Conservation (phyloP, 2,329 filamentous ascomycete genomes). For the Penicillium sp. region DNA sequence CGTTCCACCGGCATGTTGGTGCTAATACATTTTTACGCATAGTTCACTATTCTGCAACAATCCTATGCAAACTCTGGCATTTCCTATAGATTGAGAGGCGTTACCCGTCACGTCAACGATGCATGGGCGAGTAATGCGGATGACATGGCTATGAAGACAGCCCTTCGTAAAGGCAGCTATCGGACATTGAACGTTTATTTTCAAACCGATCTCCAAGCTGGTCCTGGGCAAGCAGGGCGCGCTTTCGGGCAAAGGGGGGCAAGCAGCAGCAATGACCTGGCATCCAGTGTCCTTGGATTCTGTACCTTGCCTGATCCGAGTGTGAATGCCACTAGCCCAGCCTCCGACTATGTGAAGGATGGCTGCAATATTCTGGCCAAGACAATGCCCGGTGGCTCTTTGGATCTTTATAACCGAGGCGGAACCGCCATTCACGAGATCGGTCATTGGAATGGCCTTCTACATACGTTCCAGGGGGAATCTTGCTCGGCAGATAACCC, state of each 20-base stretch:
- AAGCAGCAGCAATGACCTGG: slow-evolving; percentile 13
- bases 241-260: slow-evolving; percentile 23
- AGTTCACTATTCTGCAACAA: slow-evolving; percentile 43
- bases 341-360: slow-evolving; percentile 47
- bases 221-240: slow-evolving; percentile 23
- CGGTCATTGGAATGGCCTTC: slow-evolving; percentile 47
- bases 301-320: slow-evolving; percentile 50
- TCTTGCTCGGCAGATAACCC: slow-evolving; percentile 33
- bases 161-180: slow-evolving; percentile 54
- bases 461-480: slow-evolving; percentile 45
- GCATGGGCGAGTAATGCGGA: slow-evolving; percentile 52
- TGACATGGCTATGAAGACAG: slow-evolving; percentile 51
- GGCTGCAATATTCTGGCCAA: slow-evolving; percentile 57
- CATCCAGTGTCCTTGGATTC: slow-evolving; percentile 48
- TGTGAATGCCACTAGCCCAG: slow-evolving; percentile 37
- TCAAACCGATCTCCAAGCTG: slow-evolving; percentile 50
- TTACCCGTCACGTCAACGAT: slow-evolving; percentile 52
- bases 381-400: slow-evolving; percentile 53
- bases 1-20: slow-evolving; percentile 7
- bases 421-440: slow-evolving; percentile 48
- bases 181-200: slow-evolving; percentile 57
- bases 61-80: slow-evolving; percentile 48
- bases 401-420: slow-evolving; percentile 49
- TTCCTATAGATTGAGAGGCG: slow-evolving; percentile 48
- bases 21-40: neutral